Conservation (phyloP, 345 rosid genomes). For the Stellera chamaejasme region DNA sequence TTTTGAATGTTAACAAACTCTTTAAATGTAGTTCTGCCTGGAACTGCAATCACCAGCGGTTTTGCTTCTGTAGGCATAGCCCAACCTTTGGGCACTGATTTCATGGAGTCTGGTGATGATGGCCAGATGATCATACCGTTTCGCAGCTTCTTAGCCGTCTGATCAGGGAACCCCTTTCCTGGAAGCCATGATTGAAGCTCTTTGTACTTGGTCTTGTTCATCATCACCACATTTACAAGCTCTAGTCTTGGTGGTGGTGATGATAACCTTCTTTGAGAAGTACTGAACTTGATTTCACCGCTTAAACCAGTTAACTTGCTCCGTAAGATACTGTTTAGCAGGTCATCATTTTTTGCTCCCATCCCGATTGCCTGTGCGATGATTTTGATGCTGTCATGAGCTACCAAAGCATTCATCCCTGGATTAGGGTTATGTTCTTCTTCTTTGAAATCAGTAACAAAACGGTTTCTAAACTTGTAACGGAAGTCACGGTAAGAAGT, state of each 20-base stretch:
- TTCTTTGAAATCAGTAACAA: slow-evolving; percentile 11
- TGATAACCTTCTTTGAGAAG: slow-evolving; percentile 7
- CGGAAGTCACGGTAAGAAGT: slow-evolving; percentile 17
- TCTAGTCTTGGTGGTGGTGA: slow-evolving; percentile 10
- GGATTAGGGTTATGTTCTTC: slow-evolving; percentile 27
- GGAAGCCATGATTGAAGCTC: slow-evolving; percentile 38
- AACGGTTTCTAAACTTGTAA: slow-evolving; percentile 14
- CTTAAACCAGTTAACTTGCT: slow-evolving; percentile 34
- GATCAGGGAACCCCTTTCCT: slow-evolving; percentile 19
- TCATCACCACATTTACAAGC: slow-evolving; percentile 33
- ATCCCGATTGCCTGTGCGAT: slow-evolving; percentile 10
- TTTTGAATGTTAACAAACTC: slow-evolving; percentile 30
- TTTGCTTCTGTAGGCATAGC: slow-evolving; percentile 20
- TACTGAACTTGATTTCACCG: slow-evolving; percentile 24
- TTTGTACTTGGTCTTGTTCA: slow-evolving; percentile 15
- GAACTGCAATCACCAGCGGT: slow-evolving; percentile 39
- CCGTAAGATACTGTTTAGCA: slow-evolving; percentile 14
- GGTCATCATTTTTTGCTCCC: background rate
- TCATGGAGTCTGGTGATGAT: slow-evolving; percentile 7
- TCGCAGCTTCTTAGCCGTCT: background rate
- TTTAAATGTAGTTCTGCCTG: slow-evolving; percentile 26
- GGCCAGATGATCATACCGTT: slow-evolving; percentile 29
- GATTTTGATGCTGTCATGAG: slow-evolving; percentile 30
- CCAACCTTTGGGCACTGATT: slow-evolving; percentile 33
- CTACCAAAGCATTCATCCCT: slow-evolving; percentile 24